Conservation (phyloP, 352 stramenopile genomes). For the Sclerospora graminicola region DNA sequence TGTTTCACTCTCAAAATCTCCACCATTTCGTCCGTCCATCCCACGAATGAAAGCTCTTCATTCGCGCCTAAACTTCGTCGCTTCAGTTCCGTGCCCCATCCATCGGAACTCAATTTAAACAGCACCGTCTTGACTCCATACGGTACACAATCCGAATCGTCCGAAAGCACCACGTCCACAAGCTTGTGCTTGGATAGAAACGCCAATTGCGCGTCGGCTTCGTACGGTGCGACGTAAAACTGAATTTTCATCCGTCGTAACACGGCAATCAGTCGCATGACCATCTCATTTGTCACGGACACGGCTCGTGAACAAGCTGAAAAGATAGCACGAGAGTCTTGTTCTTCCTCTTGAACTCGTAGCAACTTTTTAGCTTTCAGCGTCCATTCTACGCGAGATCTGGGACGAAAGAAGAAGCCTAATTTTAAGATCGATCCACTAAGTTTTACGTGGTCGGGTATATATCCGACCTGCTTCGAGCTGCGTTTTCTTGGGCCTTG, state of each 20-base stretch:
- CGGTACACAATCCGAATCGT: constrained; percentile 93
- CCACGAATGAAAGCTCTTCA: constrained; percentile 72
- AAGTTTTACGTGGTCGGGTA: background rate
- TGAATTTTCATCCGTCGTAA: constrained; percentile 62
- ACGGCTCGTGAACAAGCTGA: constrained; percentile 47
- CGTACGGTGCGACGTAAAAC: constrained; percentile 95
- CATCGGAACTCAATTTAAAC: constrained; percentile 93
- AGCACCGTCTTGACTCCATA: constrained; percentile 89
- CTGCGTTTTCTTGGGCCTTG: constrained; percentile 62
- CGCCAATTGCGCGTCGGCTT: constrained; percentile 95
- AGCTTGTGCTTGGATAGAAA: constrained; percentile 72
- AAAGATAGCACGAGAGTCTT: constrained; percentile 10
- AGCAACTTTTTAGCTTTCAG: constrained; percentile 27
- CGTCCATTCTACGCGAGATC: constrained; percentile 29
- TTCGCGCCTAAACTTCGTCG: constrained; percentile 66
- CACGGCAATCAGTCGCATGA: constrained; percentile 43
- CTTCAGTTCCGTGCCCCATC: constrained; percentile 83
- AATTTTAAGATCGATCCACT: background rate
- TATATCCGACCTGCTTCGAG: constrained; percentile 29
- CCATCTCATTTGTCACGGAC: constrained; percentile 67
- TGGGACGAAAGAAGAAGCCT: constrained; percentile 4
- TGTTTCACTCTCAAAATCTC: background rate
- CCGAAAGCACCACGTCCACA: constrained; percentile 91
- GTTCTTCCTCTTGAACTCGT: constrained; percentile 10
- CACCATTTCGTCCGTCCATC: constrained; percentile 84